Conservation (phyloP, 371 early-diverging fungal genomes). For the Racocetra persica region DNA sequence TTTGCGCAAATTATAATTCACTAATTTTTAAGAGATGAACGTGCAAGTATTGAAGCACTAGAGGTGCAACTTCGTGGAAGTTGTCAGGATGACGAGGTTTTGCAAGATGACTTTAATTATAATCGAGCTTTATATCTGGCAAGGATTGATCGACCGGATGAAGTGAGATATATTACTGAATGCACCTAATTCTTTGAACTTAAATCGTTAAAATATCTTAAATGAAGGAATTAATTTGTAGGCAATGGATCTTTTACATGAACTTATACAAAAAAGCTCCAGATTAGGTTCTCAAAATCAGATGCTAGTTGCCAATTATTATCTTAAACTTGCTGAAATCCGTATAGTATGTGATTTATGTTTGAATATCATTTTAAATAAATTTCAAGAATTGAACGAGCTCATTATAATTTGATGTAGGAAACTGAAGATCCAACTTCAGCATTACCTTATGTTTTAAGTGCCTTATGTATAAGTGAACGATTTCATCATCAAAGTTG, state of each 20-base stretch:
- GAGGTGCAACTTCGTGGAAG: conserved; percentile 35
- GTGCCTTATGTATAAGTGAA: conserved; percentile 38
- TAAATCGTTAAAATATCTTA: not conserved
- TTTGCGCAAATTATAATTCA: not conserved
- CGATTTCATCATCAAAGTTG: conserved; percentile 42
- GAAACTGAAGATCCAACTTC: conserved; percentile 30
- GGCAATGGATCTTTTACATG: conserved; percentile 25
- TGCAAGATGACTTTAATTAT: conserved; percentile 34
- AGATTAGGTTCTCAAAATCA: conserved; percentile 34
- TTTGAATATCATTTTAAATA: not conserved
- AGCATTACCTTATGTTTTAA: conserved; percentile 39
- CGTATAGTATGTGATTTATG: conserved; percentile 18
- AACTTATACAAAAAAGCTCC: conserved; percentile 31
- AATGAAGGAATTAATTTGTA: not conserved
- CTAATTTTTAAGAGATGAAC: conserved; percentile 22
- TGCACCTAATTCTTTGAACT: not conserved
- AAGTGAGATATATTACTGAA: conserved; percentile 6
- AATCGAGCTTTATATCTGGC: conserved; percentile 28
- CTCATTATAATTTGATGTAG: not conserved
- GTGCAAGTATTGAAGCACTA: conserved; percentile 24
- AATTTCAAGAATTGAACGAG: not conserved
- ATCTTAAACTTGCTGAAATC: conserved; percentile 40
- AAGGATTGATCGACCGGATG: conserved; percentile 11
- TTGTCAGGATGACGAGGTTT: conserved; percentile 34
- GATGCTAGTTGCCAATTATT: conserved; percentile 36